These are phyloP conservation scores for Peniophora sp. DNA, from an alignment of 1,284 basidiomycete genomes.

Conservation along the genomic window DNA sequence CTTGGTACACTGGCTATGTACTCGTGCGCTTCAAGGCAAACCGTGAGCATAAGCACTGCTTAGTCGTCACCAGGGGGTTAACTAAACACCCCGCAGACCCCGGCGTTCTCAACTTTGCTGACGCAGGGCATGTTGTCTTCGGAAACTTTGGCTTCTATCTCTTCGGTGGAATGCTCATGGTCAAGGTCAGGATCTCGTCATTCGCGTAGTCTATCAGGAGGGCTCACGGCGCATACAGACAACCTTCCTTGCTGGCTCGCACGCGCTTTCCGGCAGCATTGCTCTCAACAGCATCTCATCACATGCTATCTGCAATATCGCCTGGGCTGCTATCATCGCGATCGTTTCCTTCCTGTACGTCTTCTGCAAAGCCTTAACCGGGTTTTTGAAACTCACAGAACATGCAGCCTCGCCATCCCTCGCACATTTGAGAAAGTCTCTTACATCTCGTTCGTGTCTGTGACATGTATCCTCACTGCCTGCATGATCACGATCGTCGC, in stretches of 20 bases:
- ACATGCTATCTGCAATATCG: conserved; percentile 1
- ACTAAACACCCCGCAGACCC: conserved; percentile 1
- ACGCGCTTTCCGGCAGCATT: background rate
- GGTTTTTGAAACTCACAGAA: background rate
- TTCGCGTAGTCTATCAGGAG: background rate
- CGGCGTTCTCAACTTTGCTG: conserved; percentile 7
- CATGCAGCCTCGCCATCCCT: conserved; percentile 3
- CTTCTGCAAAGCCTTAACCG: background rate
- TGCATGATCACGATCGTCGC: conserved; percentile 7
- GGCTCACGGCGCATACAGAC: background rate
- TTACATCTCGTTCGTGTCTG: conserved; percentile 7
- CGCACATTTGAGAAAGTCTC: conserved; percentile 8
- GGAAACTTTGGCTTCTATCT: conserved; percentile 5
- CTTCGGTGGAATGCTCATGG: conserved; percentile 5
- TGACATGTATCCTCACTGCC: conserved; percentile 4
- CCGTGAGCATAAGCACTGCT: background rate
- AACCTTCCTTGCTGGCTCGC: conserved; percentile 4
- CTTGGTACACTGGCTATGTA: conserved; percentile 7
- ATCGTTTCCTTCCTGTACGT: conserved; percentile 1
- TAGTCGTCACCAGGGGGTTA: background rate
- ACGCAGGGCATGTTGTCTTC: conserved; percentile 4
- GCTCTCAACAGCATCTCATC: conserved; percentile 1
- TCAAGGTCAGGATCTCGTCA: conserved; percentile 1
- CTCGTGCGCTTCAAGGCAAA: conserved; percentile 7
- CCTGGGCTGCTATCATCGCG: background rate